Evolutionary conservation across 495 filamentous ascomycete species (phyloP), one percentile per base, ranked within the genome.

Genomic region (Penicillium manginii): DNA sequence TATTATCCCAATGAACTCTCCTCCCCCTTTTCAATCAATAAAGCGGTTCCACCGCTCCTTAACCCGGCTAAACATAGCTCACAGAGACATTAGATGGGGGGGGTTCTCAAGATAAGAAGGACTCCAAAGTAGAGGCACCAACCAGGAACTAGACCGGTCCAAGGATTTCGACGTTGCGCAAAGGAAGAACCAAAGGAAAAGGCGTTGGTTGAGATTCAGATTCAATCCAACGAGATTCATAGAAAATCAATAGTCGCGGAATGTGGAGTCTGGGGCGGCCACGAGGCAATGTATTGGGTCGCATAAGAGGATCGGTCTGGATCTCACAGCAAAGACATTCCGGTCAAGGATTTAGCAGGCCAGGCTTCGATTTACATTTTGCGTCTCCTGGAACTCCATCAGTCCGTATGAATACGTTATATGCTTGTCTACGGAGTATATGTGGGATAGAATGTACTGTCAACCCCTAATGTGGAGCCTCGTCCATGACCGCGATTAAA

Each of bases 201-300:
- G 54, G 49, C 7, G 15, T 17, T 8, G 7, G n/a, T 42, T 15
- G 6, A 18, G 17, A 42, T 42, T 15, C 17, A 18, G 17, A 42
- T 42, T 18, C 39, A 48, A 31, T 48, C 46, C 37, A 50, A 65
- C 33, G 32, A 59, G 54, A 47, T 48, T n/a, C 37, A 43, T 50
- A 26, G 22, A 54, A 59, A 52, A 35, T 57, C 58, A 50, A 60
- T 66, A 60, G 65, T 64, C 32, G 11, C 33, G 52, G 52, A 51
- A 55, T 50, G 66, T 69, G 64, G 66, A 62, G 64, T 67, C 56
- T 55, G 51, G 55, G 55, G 60, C 11, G 50, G 56, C 55, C 64
- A 66, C 66, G 61, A 67, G 61, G 58, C 32, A 50, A 31, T 52
- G 50, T 39, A 47, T 8, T 42, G 14, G 9, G 39, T 42, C 17